A percentile compares a stretch with the other conserved stretches of the same genome.
phyloP scores from a whole-genome alignment of 139 green algal genomes.

The Chara braunii region DNA sequence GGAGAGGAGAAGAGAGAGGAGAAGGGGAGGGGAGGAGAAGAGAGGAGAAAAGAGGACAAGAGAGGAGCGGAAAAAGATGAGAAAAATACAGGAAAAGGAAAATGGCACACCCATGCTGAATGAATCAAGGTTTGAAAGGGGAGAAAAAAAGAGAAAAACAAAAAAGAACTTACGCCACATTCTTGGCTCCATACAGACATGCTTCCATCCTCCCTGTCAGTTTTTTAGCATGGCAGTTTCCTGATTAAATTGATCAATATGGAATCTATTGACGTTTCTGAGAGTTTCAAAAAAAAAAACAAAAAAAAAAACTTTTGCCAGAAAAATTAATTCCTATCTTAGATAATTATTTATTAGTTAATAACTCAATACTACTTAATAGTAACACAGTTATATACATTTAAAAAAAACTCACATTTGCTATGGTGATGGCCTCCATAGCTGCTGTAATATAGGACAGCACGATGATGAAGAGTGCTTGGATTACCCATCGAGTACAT shows the following conservation, averaged over 20 bases:
- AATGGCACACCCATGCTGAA: not conserved
- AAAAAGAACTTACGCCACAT: no score
- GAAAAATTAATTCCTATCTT: no score
- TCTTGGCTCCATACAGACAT: no score
- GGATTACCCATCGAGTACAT: constrained; percentile 39
- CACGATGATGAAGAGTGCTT: constrained; percentile 18
- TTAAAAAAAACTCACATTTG: constrained; percentile 27
- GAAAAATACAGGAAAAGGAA: not conserved
- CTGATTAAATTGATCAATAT: no score
- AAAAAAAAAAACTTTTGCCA: no score
- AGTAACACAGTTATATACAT: constrained; percentile 1
- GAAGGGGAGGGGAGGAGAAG: not conserved
- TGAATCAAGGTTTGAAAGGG: not conserved
- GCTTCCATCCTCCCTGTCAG: no score
- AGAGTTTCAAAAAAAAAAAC: no score
- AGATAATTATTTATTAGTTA: no score
- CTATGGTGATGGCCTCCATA: constrained; percentile 91
- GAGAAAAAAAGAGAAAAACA: not conserved
- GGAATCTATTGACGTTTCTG: no score
- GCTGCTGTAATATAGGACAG: constrained; percentile 85
- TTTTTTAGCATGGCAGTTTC: no score
- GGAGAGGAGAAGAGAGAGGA: not conserved
- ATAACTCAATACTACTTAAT: not conserved
- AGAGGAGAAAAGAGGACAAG: not conserved
- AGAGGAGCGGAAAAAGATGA: not conserved